Evolutionary conservation across 2,329 filamentous ascomycete genomes (phyloP).

Genomic region (Lomentospora prolificans): DNA sequence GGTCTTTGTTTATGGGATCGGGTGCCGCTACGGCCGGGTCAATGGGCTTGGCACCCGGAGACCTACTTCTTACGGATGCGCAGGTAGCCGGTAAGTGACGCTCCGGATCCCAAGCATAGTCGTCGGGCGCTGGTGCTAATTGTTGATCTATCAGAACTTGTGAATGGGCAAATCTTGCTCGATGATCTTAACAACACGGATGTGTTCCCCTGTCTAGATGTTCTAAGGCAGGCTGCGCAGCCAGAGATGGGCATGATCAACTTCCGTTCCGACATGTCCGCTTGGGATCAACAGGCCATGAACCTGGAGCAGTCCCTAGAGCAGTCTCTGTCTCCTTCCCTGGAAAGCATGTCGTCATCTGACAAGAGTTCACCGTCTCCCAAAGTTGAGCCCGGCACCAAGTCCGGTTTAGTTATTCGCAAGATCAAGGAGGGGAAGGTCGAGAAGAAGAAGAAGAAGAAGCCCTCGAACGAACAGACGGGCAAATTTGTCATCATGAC

Average conservation of each 20-base stretch:
- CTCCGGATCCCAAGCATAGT: too few relatives aligned
- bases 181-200: background rate
- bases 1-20: background rate
- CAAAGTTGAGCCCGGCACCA: background rate
- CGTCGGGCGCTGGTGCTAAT: background rate
- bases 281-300: background rate
- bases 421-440: slow-evolving; percentile 34
- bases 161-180: background rate
- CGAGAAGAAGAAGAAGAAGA: slow-evolving; percentile 30
- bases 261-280: background rate
- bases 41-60: slow-evolving; percentile 23
- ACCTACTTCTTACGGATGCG: slow-evolving; percentile 27
- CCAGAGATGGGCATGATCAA: background rate
- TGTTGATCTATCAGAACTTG: background rate
- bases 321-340: background rate
- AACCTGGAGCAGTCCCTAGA: background rate
- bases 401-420: slow-evolving; percentile 19
- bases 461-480: slow-evolving; percentile 16
- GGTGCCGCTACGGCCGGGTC: background rate
- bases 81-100: slow-evolving; percentile 24
- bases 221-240: background rate
- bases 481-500: slow-evolving; percentile 47
- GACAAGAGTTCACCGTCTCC: background rate
- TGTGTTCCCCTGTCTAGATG: background rate
- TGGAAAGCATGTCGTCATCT: background rate